Evolutionary conservation across 2,329 filamentous ascomycete species (phyloP).

Genomic region (Diaporthe sp.): DNA sequence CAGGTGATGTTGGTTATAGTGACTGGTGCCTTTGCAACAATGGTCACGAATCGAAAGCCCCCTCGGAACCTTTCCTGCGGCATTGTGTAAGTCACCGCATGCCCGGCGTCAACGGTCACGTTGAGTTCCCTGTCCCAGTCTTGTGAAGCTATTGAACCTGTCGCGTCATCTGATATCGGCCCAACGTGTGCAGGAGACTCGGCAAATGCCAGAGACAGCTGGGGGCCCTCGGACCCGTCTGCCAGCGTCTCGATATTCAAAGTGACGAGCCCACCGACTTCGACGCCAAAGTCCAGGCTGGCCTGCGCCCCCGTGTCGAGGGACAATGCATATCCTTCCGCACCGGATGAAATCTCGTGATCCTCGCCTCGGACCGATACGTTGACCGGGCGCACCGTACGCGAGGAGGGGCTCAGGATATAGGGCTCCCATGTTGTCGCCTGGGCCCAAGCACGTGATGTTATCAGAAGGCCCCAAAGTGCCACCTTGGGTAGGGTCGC

Average conservation of each 20-base stretch:
- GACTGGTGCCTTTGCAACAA: slow-evolving; percentile 47
- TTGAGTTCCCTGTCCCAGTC: slow-evolving; percentile 47
- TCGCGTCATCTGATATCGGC: slow-evolving; percentile 46
- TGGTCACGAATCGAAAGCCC: slow-evolving; percentile 60
- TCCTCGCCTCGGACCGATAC: neutral
- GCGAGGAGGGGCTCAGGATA: slow-evolving; percentile 25
- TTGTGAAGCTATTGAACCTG: slow-evolving; percentile 43
- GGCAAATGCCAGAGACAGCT: slow-evolving; percentile 46
- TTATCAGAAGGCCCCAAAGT: neutral
- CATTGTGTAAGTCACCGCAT: slow-evolving; percentile 37
- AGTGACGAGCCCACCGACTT: slow-evolving; percentile 18
- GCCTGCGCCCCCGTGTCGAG: slow-evolving; percentile 5
- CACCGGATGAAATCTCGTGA: neutral
- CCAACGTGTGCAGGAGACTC: slow-evolving; percentile 46
- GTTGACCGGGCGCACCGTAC: slow-evolving; percentile 13
- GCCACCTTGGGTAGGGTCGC: neutral
- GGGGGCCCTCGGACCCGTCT: neutral
- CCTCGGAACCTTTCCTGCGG: slow-evolving; percentile 55
- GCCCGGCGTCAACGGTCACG: slow-evolving; percentile 39
- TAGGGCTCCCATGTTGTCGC: slow-evolving; percentile 20
- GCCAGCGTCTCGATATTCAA: neutral
- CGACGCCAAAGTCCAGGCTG: slow-evolving; percentile 10
- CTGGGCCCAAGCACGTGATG: neutral
- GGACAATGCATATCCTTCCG: neutral
- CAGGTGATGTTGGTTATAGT: slow-evolving; percentile 47